Conservation (phyloP, 2,329 filamentous ascomycete genomes). For the Aspergillus felis region DNA sequence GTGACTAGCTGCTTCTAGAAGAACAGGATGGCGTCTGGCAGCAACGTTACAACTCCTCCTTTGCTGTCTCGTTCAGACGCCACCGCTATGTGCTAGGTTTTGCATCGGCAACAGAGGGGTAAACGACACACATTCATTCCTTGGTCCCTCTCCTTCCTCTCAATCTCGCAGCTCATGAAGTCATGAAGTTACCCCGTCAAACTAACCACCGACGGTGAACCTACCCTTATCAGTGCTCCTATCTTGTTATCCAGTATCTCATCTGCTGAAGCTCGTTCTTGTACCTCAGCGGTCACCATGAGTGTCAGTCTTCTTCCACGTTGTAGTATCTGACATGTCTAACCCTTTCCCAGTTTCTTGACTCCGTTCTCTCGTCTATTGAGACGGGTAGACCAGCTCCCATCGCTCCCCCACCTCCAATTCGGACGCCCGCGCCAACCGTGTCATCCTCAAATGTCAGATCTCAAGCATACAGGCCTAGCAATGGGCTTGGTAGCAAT, state of each 20-base stretch:
- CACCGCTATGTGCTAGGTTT: background rate
- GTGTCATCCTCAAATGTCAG: slow-evolving; percentile 20
- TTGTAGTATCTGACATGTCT: slow-evolving; percentile 11
- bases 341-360: slow-evolving; percentile 42
- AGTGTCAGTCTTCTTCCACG: slow-evolving; percentile 30
- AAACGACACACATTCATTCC: slow-evolving; percentile 3
- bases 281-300: slow-evolving; percentile 23
- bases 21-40: slow-evolving; percentile 15
- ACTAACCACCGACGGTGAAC: slow-evolving; percentile 39
- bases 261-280: slow-evolving; percentile 1
- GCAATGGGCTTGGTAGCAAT: slow-evolving; percentile 11
- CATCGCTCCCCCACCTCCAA: slow-evolving; percentile 19
- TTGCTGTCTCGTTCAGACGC: slow-evolving; percentile 5
- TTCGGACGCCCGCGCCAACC: slow-evolving; percentile 22
- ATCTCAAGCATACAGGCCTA: slow-evolving; percentile 20
- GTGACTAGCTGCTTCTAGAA: slow-evolving; percentile 26
- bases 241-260: background rate
- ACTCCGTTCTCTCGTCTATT: slow-evolving; percentile 50
- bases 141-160: background rate
- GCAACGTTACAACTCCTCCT: slow-evolving; percentile 9
- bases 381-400: slow-evolving; percentile 38
- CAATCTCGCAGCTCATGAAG: slow-evolving; percentile 18
- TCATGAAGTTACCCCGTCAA: slow-evolving; percentile 38
- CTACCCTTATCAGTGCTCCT: slow-evolving; percentile 14
- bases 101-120: background rate